phyloP scores from a whole-genome alignment of 352 stramenopile species.

The Saprolegnia diclina region DNA sequence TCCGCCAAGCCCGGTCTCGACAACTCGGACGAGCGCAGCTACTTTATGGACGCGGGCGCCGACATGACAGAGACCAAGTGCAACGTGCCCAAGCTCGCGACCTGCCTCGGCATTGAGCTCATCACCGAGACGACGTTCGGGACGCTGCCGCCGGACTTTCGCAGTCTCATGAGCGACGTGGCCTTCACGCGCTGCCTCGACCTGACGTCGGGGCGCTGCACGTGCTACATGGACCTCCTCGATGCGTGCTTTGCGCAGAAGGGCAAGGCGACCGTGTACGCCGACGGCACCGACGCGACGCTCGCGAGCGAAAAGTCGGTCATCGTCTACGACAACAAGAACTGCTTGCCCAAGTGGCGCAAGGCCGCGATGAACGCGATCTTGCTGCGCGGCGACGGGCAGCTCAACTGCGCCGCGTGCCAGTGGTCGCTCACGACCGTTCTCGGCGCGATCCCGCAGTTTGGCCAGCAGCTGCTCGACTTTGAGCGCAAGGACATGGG shows the following conservation, averaged over 20 bases:
- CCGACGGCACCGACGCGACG: slow-evolving; percentile 32
- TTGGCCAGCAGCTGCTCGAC: slow-evolving; percentile 53
- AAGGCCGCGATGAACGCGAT: slow-evolving; percentile 15
- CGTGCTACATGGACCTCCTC: slow-evolving; percentile 22
- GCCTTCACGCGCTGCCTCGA: slow-evolving; percentile 21
- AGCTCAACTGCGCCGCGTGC: slow-evolving; percentile 26
- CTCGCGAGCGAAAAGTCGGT: slow-evolving; percentile 29
- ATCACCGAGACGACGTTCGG: slow-evolving; percentile 10
- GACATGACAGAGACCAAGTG: slow-evolving; percentile 30
- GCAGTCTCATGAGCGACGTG: slow-evolving; percentile 5
- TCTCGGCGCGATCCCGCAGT: slow-evolving; percentile 38
- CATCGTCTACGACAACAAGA: slow-evolving; percentile 18
- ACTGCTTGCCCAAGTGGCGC: slow-evolving; percentile 24
- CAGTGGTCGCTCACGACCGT: slow-evolving; percentile 40
- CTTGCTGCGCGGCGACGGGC: slow-evolving; percentile 3
- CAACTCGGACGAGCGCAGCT: slow-evolving; percentile 26
- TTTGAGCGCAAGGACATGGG: slow-evolving; percentile 61
- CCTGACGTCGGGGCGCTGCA: slow-evolving; percentile 15
- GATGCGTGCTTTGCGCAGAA: slow-evolving; percentile 25
- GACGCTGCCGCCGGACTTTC: slow-evolving; percentile 18
- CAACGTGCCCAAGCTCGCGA: slow-evolving; percentile 58
- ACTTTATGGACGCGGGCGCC: slow-evolving; percentile 9
- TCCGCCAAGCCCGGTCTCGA: slow-evolving; percentile 30
- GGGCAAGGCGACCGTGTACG: slow-evolving; percentile 32
- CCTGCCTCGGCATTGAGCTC: slow-evolving; percentile 49